A percentile compares a stretch with the other conserved stretches of the same genome.
phyloP scores from a whole-genome alignment of 2,329 filamentous ascomycete species.

The Calonectria crousiana region DNA sequence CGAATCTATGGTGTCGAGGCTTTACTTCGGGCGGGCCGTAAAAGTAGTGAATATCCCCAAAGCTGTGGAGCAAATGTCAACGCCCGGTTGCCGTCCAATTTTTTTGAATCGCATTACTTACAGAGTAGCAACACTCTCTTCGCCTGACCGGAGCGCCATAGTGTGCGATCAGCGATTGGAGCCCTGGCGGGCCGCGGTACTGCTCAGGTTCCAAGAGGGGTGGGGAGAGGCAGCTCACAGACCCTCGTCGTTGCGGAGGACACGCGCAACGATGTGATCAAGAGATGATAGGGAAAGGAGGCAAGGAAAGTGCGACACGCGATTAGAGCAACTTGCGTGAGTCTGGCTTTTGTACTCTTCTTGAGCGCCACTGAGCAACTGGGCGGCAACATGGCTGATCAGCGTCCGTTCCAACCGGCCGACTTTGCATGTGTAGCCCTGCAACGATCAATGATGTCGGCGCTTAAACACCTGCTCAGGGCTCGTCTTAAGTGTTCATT shows the following conservation, averaged over 20 bases:
- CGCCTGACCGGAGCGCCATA: constrained; percentile 62
- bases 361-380: constrained; percentile 37
- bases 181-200: constrained; percentile 8
- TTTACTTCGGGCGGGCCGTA: constrained; percentile 75
- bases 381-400: constrained; percentile 34
- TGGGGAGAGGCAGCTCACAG: not conserved
- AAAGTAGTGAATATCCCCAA: constrained; percentile 84
- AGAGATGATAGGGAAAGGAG: constrained; percentile 1
- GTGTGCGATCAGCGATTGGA: constrained; percentile 25
- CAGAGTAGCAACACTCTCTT: constrained; percentile 65
- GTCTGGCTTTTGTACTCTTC: constrained; percentile 42
- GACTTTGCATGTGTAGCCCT: constrained; percentile 41
- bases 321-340: constrained; percentile 35
- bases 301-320: constrained; percentile 16
- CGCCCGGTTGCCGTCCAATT: not conserved
- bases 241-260: constrained; percentile 25
- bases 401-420: constrained; percentile 35
- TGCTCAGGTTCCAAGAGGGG: not conserved
- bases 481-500: constrained; percentile 34
- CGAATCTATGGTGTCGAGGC: constrained; percentile 84
- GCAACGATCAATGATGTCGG: constrained; percentile 42
- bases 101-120: constrained; percentile 48
- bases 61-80: constrained; percentile 61
- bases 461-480: constrained; percentile 46
- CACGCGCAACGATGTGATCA: constrained; percentile 10